Evolutionary conservation across 2,329 filamentous ascomycete species (phyloP), one percentile per base, ranked within the genome.

Genomic region (Nigrospora oryzae): DNA sequence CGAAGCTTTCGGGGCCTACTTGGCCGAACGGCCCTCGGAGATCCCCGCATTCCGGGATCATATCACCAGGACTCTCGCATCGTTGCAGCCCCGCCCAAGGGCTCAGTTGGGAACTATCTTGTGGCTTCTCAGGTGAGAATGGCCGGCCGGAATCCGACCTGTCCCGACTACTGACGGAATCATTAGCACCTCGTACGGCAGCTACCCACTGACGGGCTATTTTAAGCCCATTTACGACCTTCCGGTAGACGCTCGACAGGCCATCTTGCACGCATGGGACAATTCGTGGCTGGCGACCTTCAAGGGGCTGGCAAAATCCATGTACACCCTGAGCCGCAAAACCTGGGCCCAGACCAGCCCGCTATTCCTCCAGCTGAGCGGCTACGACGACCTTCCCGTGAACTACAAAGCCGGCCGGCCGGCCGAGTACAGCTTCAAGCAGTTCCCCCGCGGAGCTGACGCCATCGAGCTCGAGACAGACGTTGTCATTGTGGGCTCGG

Each of bases 401-500:
- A 45, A 59, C 38, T 49, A 49, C 49, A 34, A 31, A 11, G 59
- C 62, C 1, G 65, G 62, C 1, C 63, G 65, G 43, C 64, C 63
- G 0, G 67, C 62, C 44, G 61, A 67, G 32, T 74, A 69, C 51
- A 58, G 63, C 4, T 75, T 76, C 50, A 53, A 74, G 10, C 68
- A 74, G 49, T 56, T 71, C 42, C 66, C 63, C n/a, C 35, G 50
- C 19, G 43, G 43, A 5, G 7, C 39, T 30, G 40, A 67, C 6
- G 66, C 75, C 1, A 74, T 78, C 50, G 66, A 68, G 4, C 66
- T 86, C 28, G 76, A 83, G 42, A 79, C 79, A 0, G 83, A 87
- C 59, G 75, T 87, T 0, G 73, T 88, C 14, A 75, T 89, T 43
- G 71, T 89, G 8, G 84, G 84, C 1, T 84, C 80, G 43, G 84